Evolutionary conservation across 2,329 filamentous ascomycete species (phyloP), one percentile per base, ranked within the genome.

Genomic region (Rhinocladiella mackenziei): DNA sequence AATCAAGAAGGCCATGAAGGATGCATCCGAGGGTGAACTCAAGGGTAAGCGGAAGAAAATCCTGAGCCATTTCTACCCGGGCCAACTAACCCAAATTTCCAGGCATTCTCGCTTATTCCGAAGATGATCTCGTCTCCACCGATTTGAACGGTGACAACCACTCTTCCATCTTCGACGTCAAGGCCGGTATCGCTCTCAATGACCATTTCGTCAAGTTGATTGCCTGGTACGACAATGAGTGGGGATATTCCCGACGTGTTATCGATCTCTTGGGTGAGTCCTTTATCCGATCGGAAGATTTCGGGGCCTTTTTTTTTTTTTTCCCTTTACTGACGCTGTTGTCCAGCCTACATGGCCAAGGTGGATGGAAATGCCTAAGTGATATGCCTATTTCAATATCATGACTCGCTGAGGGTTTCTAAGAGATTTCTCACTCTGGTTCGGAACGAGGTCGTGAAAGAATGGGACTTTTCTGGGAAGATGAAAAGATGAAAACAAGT

Each of bases 181-280:
- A 95, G 85, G 92, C 92, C 52, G 92, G 92, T 80, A 97, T 98
- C 74, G 86, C 89, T 58, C 84, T 98, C 63, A 98, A 97, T 83
- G 74, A 89, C 65, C 89, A 96, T 83, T 97, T 97, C 71, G 83
- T 95, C 80, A 98, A 98, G 86, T 81, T 98, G 54, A 85, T 96
- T 69, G 83, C 83, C 64, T 97, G 91, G 92, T 95, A 95, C 76
- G 89, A 95, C 80, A 97, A 97, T 80, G 91, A 97, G 82, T 96
- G 89, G 89, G 92, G 89, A 66, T 97, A 98, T 85, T 94, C 86
- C 72, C 89, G 89, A 77, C 92, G 86, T 81, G 86, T 89, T 64
- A 75, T 89, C 60, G 86, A 92, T 74, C 84, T 92, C 62, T 66
- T 71, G 55, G 52, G 66, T 70, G 64, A 64, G 65, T 61, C 30